Percentiles rank a stretch among this genome's conserved stretches.
Evolutionary conservation across 257 asterid species (phyloP).

Genomic region (Leptodermis oblonga): DNA sequence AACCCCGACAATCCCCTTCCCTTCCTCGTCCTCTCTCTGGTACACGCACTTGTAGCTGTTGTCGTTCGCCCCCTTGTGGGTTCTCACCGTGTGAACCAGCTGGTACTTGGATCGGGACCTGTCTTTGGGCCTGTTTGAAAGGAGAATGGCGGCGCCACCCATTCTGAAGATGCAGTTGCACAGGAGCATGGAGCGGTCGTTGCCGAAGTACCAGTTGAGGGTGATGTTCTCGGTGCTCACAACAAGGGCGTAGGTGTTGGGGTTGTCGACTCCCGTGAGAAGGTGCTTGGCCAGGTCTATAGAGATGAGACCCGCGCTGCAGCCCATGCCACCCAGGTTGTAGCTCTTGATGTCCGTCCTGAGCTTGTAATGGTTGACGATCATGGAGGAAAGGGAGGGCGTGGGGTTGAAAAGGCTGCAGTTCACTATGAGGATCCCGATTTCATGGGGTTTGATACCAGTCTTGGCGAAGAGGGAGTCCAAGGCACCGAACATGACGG

Average conservation of each 20-base stretch:
- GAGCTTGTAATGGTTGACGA: constrained; percentile 57
- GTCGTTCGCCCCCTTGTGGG: constrained; percentile 48
- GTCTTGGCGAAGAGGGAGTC: constrained; percentile 41
- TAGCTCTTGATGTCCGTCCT: constrained; percentile 38
- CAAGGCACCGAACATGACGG: constrained; percentile 52
- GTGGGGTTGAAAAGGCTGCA: constrained; percentile 46
- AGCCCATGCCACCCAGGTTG: constrained; percentile 58
- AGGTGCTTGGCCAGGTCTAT: constrained; percentile 43
- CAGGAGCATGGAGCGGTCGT: constrained; percentile 36
- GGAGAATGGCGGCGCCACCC: constrained; percentile 54
- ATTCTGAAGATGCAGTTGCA: constrained; percentile 46
- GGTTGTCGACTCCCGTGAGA: constrained; percentile 29
- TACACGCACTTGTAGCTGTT: constrained; percentile 40
- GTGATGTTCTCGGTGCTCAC: constrained; percentile 59
- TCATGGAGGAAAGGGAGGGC: constrained; percentile 45
- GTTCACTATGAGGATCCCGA: constrained; percentile 50
- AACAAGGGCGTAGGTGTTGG: constrained; percentile 40
- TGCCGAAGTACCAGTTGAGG: constrained; percentile 41
- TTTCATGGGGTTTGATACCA: constrained; percentile 30
- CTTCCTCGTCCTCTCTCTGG: constrained; percentile 48
- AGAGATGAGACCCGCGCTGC: constrained; percentile 50
- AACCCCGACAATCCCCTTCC: constrained; percentile 34
- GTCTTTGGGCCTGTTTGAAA: constrained; percentile 39
- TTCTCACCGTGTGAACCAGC: constrained; percentile 45
- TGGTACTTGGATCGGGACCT: constrained; percentile 41